Evolutionary conservation across 192 early-diverging fungal genomes (phyloP).

Genomic region (Gryganskiella cystojenkinii): DNA sequence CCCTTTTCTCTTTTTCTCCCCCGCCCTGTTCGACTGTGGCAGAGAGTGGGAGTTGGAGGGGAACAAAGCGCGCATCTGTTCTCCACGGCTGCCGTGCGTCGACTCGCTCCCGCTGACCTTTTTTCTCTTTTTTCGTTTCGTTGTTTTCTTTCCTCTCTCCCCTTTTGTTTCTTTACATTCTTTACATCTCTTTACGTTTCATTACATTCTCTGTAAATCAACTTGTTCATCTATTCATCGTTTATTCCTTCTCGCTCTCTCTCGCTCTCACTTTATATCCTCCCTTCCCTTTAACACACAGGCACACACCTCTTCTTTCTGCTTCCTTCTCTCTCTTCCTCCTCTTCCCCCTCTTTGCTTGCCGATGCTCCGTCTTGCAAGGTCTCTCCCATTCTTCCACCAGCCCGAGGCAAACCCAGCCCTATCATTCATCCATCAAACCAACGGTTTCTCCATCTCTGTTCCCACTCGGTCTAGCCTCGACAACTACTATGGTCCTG

Average conservation of each 20-base stretch:
- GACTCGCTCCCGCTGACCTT: not conserved
- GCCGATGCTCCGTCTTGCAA: slow-evolving; percentile 43
- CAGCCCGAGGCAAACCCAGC: slow-evolving; percentile 24
- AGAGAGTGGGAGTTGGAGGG: too few relatives aligned
- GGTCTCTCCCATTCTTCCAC: slow-evolving; percentile 34
- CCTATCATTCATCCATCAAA: slow-evolving; percentile 28
- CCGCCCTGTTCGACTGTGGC: too few relatives aligned
- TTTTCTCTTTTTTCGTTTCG: not conserved
- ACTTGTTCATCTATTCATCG: not conserved
- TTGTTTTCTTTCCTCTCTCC: not conserved
- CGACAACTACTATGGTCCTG: slow-evolving; percentile 50
- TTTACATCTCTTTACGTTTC: too few relatives aligned
- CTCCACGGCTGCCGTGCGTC: not conserved
- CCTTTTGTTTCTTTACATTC: too few relatives aligned
- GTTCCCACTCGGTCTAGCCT: slow-evolving; percentile 25
- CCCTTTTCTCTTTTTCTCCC: too few relatives aligned
- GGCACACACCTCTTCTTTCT: too few relatives aligned
- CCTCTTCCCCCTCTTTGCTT: not conserved
- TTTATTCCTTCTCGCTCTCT: not conserved
- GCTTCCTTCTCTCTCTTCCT: slow-evolving; percentile 1
- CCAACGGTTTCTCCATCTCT: slow-evolving; percentile 46
- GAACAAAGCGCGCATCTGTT: not conserved
- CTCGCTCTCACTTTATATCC: not conserved
- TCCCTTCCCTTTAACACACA: not conserved
- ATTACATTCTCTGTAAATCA: too few relatives aligned